Conservation (phyloP, 495 filamentous ascomycete species). For the Lentithecium fluviatile region DNA sequence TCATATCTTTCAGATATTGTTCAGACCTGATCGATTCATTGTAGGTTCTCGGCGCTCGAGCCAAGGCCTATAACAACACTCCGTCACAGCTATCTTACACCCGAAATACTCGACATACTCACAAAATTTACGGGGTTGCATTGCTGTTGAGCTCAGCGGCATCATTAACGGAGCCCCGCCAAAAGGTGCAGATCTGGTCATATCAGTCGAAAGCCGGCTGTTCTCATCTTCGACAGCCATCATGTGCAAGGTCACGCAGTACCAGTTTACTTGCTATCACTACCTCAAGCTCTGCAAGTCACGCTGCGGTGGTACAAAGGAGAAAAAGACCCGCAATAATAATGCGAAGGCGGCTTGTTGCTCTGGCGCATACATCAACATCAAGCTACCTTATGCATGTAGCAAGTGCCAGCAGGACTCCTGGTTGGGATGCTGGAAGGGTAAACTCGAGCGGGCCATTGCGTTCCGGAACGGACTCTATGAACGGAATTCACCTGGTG, state of each 20-base stretch:
- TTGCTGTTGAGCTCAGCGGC: too few species aligned
- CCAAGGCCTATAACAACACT: too few species aligned
- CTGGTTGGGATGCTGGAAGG: not conserved
- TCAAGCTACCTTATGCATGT: constrained; percentile 7
- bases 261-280: constrained; percentile 16
- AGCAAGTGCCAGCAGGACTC: constrained; percentile 7
- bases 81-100: too few species aligned
- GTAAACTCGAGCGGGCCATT: constrained; percentile 1
- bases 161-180: too few species aligned
- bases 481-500: not conserved
- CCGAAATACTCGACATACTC: too few species aligned
- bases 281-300: constrained; percentile 1
- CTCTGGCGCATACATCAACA: constrained; percentile 11
- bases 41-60: too few species aligned
- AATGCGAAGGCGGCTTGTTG: constrained; percentile 14
- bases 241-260: constrained; percentile 29
- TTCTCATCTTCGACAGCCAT: not conserved
- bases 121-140: too few species aligned
- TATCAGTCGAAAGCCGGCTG: too few species aligned
- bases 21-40: too few species aligned
- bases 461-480: not conserved
- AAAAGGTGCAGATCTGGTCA: too few species aligned
- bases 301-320: constrained; percentile 11
- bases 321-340: not conserved
- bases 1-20: too few species aligned